Evolutionary conservation across 495 filamentous ascomycete genomes (phyloP), one percentile per base, ranked within the genome.

Genomic region (Daldinia bambusicola): DNA sequence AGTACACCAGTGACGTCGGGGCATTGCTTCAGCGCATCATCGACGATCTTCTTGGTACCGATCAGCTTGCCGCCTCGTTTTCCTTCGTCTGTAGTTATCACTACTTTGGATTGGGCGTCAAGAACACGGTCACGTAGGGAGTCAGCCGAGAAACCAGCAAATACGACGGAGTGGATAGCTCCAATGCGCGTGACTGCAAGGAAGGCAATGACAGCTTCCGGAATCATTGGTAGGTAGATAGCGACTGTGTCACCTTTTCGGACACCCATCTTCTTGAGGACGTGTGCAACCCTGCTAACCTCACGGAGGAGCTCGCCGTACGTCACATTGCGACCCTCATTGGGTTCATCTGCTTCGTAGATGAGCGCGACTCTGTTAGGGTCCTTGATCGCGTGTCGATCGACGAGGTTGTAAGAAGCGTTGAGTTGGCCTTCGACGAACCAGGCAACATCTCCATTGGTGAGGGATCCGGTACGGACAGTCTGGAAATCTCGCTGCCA

Each of bases 221-320:
- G 95, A 77, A 99, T 95, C 95, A 99, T 99, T 78, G 95, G 95
- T 66, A 99, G 84, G 85, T 99, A 99, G 74, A 99, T 89, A 59
- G 93, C 96, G 51, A 99, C 94, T 2, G 95, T 97, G 79, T 99
- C 96, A 37, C 95, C 95, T 86, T 98, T 98, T 85, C 92, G 90
- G 62, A 99, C 95, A 64, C 95, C 96, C 88, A 96, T 93, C 84
- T 92, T 85, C 85, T 92, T 95, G 69, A 99, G 86, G 16, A 93
- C 90, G 80, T 92, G 90, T 55, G 95, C 89, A 22, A 93, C 86
- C 77, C 89, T 91, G 63, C 90, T 97, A 7, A 99, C 96, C 78
- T 99, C 88, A 62, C 94, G 89, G 48, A 98, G 89, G 55, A 99
- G 89, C 87, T 99, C 94, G 75, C 90, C 89, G 74, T 98, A 99